These are phyloP conservation scores for Salix viminalis DNA, from an alignment of 345 rosid genomes.

Conservation along the genomic window DNA sequence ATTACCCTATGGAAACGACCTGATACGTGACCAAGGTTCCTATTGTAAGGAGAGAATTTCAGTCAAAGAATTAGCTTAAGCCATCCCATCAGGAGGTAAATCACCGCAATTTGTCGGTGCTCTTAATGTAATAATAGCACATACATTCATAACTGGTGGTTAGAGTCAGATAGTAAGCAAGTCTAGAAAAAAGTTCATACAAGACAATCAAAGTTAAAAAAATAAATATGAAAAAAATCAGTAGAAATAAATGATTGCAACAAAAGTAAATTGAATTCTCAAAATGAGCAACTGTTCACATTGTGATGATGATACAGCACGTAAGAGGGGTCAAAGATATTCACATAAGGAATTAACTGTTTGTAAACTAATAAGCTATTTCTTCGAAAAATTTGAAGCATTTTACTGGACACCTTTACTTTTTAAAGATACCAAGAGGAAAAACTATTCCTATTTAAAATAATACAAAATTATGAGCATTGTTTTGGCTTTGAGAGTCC, in stretches of 20 bases:
- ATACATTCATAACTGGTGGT: background rate
- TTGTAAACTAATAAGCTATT: background rate
- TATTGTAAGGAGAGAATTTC: background rate
- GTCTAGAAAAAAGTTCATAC: background rate
- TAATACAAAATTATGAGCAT: background rate
- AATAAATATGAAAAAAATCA: too few species aligned
- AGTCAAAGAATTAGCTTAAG: background rate
- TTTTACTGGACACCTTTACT: background rate
- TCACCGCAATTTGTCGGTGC: background rate
- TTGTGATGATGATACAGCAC: background rate
- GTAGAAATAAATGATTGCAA: background rate
- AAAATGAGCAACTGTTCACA: background rate
- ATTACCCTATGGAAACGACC: background rate
- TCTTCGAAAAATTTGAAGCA: background rate
- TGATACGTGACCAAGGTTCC: background rate
- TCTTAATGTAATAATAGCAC: background rate
- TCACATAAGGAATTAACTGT: background rate
- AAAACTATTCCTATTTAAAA: background rate
- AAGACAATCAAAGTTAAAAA: background rate
- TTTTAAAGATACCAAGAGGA: background rate
- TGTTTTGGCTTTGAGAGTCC: constrained; percentile 1
- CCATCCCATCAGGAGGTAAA: background rate
- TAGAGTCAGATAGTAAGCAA: background rate
- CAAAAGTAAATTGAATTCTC: background rate
- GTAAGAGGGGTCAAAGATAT: background rate